phyloP scores from a whole-genome alignment of 176 grass and related monocot genomes.

The Themeda triandra region DNA sequence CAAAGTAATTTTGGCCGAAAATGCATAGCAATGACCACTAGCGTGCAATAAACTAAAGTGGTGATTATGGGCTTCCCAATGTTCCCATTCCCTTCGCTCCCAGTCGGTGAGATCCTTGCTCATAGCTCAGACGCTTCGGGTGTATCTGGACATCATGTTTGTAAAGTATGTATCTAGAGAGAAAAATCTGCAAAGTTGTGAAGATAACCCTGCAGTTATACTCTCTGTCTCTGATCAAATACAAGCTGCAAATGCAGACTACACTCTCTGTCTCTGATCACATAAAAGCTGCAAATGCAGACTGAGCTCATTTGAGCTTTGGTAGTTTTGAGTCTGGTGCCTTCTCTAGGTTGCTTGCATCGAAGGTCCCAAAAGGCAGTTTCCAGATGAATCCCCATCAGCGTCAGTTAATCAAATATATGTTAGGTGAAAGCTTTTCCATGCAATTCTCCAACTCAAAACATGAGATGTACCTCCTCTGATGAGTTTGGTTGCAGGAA shows the following conservation, averaged over 20 bases:
- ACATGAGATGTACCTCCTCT: background rate
- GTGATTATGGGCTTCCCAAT: too few relatives aligned
- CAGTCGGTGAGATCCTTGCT: too few relatives aligned
- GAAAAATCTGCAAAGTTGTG: too few relatives aligned
- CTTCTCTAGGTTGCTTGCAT: conserved; percentile 82
- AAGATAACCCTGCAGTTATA: conserved; percentile 19
- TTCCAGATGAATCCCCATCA: conserved; percentile 51
- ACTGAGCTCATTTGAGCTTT: conserved; percentile 81
- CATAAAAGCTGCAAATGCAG: conserved; percentile 69
- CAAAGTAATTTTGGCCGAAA: too few relatives aligned
- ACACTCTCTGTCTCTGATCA: conserved; percentile 90
- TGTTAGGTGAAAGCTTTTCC: conserved; percentile 41
- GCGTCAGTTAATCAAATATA: conserved; percentile 32
- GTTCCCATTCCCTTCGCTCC: too few relatives aligned
- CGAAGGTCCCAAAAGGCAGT: conserved; percentile 37
- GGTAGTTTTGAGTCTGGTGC: conserved; percentile 97
- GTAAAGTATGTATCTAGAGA: too few relatives aligned
- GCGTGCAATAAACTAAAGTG: too few relatives aligned
- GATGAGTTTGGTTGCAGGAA: conserved; percentile 50
- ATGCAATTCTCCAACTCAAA: background rate
- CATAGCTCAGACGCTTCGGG: too few relatives aligned
- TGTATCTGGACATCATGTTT: too few relatives aligned
- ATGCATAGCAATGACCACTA: too few relatives aligned
- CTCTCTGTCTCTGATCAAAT: too few relatives aligned
- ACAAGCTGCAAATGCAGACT: too few relatives aligned